Conservation (phyloP, 768 basidiomycete genomes). For the Mrakia frigida region DNA sequence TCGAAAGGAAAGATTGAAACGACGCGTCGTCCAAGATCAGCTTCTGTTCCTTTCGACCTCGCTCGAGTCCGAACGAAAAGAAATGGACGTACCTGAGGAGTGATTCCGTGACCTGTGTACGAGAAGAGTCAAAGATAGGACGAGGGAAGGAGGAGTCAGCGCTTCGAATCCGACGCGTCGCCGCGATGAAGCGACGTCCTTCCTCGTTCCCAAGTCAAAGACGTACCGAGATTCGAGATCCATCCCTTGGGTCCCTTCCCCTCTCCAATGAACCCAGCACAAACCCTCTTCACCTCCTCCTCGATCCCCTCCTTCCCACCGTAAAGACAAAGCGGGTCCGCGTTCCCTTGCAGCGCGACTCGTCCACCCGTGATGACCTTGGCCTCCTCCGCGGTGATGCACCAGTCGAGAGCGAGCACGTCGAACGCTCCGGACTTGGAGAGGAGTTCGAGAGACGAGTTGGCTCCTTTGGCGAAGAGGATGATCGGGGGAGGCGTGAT, state of each 20-base stretch:
- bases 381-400: conserved; percentile 68
- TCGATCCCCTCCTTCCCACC: conserved; percentile 85
- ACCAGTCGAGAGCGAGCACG: conserved; percentile 91
- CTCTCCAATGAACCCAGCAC: conserved; percentile 62
- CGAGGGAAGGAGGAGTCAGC: not conserved
- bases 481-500: conserved; percentile 70
- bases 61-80: too few relatives aligned
- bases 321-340: conserved; percentile 82
- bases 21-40: not conserved
- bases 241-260: conserved; percentile 57
- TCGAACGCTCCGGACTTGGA: conserved; percentile 70
- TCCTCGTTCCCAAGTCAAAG: not conserved
- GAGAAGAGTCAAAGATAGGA: not conserved
- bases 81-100: not conserved
- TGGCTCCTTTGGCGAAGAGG: conserved; percentile 92
- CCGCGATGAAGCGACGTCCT: not conserved
- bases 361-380: conserved; percentile 53
- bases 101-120: not conserved
- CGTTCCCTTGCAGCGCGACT: conserved; percentile 81
- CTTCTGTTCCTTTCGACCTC: not conserved
- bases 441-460: conserved; percentile 60
- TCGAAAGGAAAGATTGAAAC: not conserved
- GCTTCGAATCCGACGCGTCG: not conserved
- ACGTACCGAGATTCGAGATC: conserved; percentile 82
- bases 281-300: conserved; percentile 73